phyloP scores from a whole-genome alignment of 192 early-diverging fungal genomes.

The Coemansia sp. region DNA sequence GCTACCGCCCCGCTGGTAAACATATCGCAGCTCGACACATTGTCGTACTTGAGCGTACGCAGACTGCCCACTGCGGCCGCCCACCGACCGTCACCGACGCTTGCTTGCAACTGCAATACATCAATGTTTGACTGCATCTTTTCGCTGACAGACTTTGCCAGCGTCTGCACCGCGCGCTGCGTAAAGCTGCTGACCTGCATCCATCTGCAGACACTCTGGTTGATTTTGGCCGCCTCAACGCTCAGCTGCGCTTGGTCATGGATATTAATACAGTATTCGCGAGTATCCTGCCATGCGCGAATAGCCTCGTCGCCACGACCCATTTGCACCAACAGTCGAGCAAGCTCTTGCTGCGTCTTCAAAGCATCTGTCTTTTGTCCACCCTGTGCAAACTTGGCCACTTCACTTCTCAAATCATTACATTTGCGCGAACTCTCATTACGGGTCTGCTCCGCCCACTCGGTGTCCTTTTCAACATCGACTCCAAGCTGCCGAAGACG shows the following conservation, averaged over 20 bases:
- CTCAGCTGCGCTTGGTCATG: conserved; percentile 28
- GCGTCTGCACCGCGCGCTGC: conserved; percentile 23
- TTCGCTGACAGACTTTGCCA: background rate
- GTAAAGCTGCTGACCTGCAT: conserved; percentile 35
- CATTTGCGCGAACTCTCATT: background rate
- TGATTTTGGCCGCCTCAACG: conserved; percentile 20
- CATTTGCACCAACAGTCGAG: conserved; percentile 10
- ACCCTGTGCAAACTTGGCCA: background rate
- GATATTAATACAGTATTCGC: conserved; percentile 24
- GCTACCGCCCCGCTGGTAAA: conserved; percentile 18
- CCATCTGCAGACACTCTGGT: conserved; percentile 30
- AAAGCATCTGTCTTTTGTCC: conserved; percentile 21
- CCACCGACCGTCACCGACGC: conserved; percentile 40
- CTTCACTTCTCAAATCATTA: background rate
- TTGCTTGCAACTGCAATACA: conserved; percentile 28
- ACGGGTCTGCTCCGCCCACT: conserved; percentile 3
- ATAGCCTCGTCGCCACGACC: conserved; percentile 30
- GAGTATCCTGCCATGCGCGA: conserved; percentile 28
- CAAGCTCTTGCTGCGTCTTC: conserved; percentile 17
- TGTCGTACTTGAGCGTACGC: conserved; percentile 14
- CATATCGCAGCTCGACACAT: background rate
- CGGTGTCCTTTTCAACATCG: background rate
- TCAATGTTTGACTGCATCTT: conserved; percentile 13
- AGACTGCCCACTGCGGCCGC: conserved; percentile 11
- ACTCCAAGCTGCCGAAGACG: background rate